These are phyloP conservation scores for Didymella pinodella DNA, from an alignment of 2,329 filamentous ascomycete genomes.

Conservation along the genomic window DNA sequence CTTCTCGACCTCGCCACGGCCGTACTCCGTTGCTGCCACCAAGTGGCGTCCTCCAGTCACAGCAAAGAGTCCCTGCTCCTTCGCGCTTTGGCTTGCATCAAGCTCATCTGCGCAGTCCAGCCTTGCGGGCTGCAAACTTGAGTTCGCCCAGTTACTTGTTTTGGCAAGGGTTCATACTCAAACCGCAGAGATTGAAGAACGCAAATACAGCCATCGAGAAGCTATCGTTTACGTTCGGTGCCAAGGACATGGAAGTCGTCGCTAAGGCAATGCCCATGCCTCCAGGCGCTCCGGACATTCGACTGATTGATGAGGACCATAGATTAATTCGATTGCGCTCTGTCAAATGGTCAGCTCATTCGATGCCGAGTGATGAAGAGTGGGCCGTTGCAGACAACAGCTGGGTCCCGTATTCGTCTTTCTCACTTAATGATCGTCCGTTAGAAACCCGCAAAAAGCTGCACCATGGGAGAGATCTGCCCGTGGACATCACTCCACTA, in stretches of 20 bases:
- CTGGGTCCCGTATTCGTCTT: constrained; percentile 75
- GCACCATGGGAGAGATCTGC: constrained; percentile 77
- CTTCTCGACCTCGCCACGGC: background rate
- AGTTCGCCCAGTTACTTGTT: constrained; percentile 62
- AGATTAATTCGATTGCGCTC: constrained; percentile 74
- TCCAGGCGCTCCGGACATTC: constrained; percentile 40
- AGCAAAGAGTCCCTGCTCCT: constrained; percentile 56
- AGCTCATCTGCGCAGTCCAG: constrained; percentile 63
- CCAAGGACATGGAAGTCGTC: constrained; percentile 50
- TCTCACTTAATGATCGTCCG: constrained; percentile 68
- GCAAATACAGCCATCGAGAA: constrained; percentile 51
- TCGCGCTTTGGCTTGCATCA: constrained; percentile 64
- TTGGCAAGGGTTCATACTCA: constrained; percentile 60
- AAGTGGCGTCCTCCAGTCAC: constrained; percentile 40
- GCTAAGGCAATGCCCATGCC: constrained; percentile 40
- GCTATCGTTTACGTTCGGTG: constrained; percentile 59
- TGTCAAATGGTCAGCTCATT: constrained; percentile 55
- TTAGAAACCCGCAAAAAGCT: constrained; percentile 70
- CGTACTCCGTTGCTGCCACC: constrained; percentile 47
- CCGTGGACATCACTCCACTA: constrained; percentile 73
- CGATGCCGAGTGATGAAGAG: constrained; percentile 53
- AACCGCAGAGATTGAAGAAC: constrained; percentile 53
- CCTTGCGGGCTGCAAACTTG: constrained; percentile 46
- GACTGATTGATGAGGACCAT: constrained; percentile 59
- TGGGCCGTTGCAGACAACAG: constrained; percentile 71